These are phyloP conservation scores for Stephania yunnanensis DNA, from an alignment of 164 flowering plant genomes.

Conservation along the genomic window DNA sequence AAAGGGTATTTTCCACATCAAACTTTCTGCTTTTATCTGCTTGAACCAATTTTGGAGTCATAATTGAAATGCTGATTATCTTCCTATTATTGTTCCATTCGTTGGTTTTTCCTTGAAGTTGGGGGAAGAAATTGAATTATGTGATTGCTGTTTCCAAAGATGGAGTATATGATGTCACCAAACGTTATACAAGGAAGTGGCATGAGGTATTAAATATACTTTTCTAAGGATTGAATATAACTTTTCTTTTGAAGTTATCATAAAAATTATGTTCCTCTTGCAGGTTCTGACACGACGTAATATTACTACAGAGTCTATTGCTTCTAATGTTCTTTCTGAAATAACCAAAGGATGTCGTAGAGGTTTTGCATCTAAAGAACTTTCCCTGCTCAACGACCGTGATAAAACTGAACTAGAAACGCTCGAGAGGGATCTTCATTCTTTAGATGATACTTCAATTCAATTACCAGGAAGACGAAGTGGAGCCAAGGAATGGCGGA, in stretches of 20 bases:
- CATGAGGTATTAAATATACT: slow-evolving; percentile 53
- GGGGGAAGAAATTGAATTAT: slow-evolving; percentile 76
- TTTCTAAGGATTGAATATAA: background rate
- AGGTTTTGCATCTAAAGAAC: slow-evolving; percentile 33
- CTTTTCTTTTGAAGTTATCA: background rate
- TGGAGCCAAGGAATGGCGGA: slow-evolving; percentile 91
- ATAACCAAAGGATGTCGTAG: slow-evolving; percentile 61
- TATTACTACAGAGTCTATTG: slow-evolving; percentile 50
- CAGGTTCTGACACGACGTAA: slow-evolving; percentile 76
- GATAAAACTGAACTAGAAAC: slow-evolving; percentile 53
- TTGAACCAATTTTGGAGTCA: background rate
- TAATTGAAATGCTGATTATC: background rate
- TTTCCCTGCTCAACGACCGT: slow-evolving; percentile 48
- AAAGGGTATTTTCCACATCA: slow-evolving; percentile 52
- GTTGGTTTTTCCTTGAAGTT: slow-evolving; percentile 37
- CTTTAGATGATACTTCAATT: slow-evolving; percentile 43
- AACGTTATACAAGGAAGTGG: slow-evolving; percentile 97
- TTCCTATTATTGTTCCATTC: slow-evolving; percentile 5
- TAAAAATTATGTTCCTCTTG: slow-evolving; percentile 2
- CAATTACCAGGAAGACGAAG: slow-evolving; percentile 88
- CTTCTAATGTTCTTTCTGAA: slow-evolving; percentile 38
- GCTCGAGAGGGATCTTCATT: slow-evolving; percentile 44
- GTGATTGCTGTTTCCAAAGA: slow-evolving; percentile 73
- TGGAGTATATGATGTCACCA: slow-evolving; percentile 91
- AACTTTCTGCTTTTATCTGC: background rate